Evolutionary conservation across 2,329 filamentous ascomycete genomes (phyloP).

Genomic region (Penicillium hordei): DNA sequence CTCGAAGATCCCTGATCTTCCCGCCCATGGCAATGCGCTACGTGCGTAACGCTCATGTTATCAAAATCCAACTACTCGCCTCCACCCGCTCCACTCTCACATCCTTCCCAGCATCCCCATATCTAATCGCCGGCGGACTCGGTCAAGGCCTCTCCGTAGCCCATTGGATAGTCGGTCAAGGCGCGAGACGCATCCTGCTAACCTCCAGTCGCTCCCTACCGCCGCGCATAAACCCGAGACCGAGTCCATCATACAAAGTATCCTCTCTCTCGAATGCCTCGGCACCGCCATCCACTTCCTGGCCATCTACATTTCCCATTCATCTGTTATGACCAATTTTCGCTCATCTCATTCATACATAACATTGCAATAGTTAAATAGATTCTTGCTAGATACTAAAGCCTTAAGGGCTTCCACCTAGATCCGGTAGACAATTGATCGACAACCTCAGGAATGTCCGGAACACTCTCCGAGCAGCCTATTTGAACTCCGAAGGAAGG

Average conservation of each 20-base stretch:
- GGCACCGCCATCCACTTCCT: background rate
- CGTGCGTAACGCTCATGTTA: no score
- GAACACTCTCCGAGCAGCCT: background rate
- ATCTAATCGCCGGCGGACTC: background rate
- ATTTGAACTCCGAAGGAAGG: background rate
- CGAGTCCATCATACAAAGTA: background rate
- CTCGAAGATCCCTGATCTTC: no score
- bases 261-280: background rate
- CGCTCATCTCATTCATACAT: no score
- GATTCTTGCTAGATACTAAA: background rate
- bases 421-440: background rate
- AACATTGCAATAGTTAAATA: background rate
- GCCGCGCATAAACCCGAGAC: background rate
- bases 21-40: no score
- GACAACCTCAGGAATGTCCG: no score
- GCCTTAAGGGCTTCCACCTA: background rate
- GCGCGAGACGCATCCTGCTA: background rate
- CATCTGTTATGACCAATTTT: background rate
- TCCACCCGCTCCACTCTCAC: no score
- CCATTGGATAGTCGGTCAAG: background rate
- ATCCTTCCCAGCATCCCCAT: background rate
- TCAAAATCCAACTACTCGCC: no score
- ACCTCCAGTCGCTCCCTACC: background rate
- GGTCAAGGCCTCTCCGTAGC: background rate
- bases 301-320: background rate